Evolutionary conservation across 192 early-diverging fungal genomes (phyloP).

Genomic region (Podochytrium sp.): DNA sequence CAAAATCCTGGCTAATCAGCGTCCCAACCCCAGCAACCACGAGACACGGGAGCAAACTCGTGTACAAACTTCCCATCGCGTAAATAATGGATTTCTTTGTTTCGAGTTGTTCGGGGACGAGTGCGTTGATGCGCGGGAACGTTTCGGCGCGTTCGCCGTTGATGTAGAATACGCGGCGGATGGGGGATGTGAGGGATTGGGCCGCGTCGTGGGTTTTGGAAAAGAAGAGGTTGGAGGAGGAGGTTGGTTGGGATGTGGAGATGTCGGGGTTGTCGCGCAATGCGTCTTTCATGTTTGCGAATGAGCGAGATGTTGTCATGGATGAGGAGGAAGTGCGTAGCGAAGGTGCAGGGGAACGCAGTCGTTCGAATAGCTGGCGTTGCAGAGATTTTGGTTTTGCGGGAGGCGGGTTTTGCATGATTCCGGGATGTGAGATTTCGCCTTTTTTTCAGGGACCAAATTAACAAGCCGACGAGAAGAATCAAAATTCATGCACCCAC

Average conservation of each 20-base stretch:
- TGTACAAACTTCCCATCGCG: constrained; percentile 76
- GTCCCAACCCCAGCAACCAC: constrained; percentile 73
- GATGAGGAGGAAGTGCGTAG: not conserved
- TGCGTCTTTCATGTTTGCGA: not conserved
- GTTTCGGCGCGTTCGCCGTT: constrained; percentile 77
- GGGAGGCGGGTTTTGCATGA: constrained; percentile 39
- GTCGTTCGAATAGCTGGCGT: not conserved
- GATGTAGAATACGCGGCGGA: constrained; percentile 71
- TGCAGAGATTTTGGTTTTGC: constrained; percentile 15
- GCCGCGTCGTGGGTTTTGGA: constrained; percentile 39
- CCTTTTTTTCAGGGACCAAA: too few species aligned
- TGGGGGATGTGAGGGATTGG: constrained; percentile 52
- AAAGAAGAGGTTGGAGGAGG: constrained; percentile 55
- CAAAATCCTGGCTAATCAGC: constrained; percentile 55
- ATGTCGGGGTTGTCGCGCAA: not conserved
- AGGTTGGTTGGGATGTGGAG: not conserved
- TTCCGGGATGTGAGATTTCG: constrained; percentile 59
- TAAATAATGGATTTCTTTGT: constrained; percentile 65
- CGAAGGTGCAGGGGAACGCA: not conserved
- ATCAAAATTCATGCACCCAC: too few species aligned
- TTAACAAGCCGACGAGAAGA: too few species aligned
- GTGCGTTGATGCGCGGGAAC: constrained; percentile 67
- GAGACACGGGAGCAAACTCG: constrained; percentile 73
- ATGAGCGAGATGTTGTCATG: not conserved
- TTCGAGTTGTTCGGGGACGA: constrained; percentile 53